Evolutionary conservation across 441 rosid genomes (phyloP), one percentile per base, ranked within the genome.

Genomic region (Populus hybrid): DNA sequence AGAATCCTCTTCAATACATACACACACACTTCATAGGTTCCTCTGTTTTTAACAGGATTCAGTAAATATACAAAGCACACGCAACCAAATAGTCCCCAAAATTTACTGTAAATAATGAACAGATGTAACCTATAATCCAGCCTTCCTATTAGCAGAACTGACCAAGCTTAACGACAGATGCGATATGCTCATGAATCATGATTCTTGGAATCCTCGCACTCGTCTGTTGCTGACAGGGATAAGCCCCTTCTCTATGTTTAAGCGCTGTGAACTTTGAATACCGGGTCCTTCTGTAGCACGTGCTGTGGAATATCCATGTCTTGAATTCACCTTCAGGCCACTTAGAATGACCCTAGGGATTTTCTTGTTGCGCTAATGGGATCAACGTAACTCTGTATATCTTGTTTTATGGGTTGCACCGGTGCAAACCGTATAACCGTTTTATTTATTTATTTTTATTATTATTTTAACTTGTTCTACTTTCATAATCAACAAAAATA

Each of bases 141-240:
- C 18, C 30, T 26, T 10, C 26, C 18, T 6, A 23, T 42, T 7
- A 66, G 67, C 67, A 64, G 75, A 69, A n/a, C 78, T 63, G 36
- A 40, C 9, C 14, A 67, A 26, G 65, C 23, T n/a, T 53, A 12
- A 61, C 59, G 28, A 24, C 68, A 71, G 70, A 80, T 6, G 14
- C 50, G 14, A 14, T 12, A 69, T 40, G 36, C 32, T 38, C 20
- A 42, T 11, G 11, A n/a, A 24, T 10, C 46, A 67, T 26, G 68
- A 24, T 38, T 72, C 23, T 80, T 32, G 88, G 81, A 87, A 91
- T 8, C 98, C 90, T 46, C 86, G 92, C 59, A 90, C 87, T 65
- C 77, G 84, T 78, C 87, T 85, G 59, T 88, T 88, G 89, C 94
- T 83, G 53, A 83, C 86, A 11, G 97, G 90, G 75, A 87, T 20